Percentiles rank a stretch among this genome's conserved stretches.
Evolutionary conservation across 306 rosid species (phyloP).

Genomic region (Hippophae tibetana): DNA sequence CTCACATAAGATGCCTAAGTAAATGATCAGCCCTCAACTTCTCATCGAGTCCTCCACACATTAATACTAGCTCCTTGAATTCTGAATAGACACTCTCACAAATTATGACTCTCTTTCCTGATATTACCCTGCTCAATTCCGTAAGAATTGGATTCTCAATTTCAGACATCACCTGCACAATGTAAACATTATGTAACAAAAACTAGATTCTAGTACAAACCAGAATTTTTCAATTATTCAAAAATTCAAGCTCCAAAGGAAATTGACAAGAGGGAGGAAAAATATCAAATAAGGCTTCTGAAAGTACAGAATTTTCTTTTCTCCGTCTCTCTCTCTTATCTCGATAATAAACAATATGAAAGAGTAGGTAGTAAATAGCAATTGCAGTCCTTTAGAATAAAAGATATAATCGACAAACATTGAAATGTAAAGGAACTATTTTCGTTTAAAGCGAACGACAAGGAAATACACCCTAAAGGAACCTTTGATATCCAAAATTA

Average conservation of each 20-base stretch:
- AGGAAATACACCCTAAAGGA: too few species aligned
- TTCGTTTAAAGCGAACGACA: too few species aligned
- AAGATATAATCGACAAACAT: too few species aligned
- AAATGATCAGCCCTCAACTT: constrained; percentile 61
- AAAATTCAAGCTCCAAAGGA: neutral
- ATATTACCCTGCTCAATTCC: constrained; percentile 39
- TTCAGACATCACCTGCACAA: constrained; percentile 69
- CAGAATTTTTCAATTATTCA: constrained; percentile 2
- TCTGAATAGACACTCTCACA: constrained; percentile 67
- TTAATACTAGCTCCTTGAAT: constrained; percentile 60
- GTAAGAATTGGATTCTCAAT: constrained; percentile 56
- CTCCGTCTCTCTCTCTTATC: too few species aligned
- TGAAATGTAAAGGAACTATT: too few species aligned
- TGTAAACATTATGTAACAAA: constrained; percentile 12
- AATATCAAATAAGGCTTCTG: too few species aligned
- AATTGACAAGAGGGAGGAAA: neutral
- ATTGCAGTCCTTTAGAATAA: too few species aligned
- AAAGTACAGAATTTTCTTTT: too few species aligned
- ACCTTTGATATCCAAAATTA: too few species aligned
- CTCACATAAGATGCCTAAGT: constrained; percentile 60
- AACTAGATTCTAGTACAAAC: constrained; percentile 7
- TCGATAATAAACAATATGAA: too few species aligned
- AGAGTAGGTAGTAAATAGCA: too few species aligned
- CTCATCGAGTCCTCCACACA: constrained; percentile 91
- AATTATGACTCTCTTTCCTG: constrained; percentile 63